Conservation (phyloP, 2,329 filamentous ascomycete genomes). For the Taxawa tesnikishii region DNA sequence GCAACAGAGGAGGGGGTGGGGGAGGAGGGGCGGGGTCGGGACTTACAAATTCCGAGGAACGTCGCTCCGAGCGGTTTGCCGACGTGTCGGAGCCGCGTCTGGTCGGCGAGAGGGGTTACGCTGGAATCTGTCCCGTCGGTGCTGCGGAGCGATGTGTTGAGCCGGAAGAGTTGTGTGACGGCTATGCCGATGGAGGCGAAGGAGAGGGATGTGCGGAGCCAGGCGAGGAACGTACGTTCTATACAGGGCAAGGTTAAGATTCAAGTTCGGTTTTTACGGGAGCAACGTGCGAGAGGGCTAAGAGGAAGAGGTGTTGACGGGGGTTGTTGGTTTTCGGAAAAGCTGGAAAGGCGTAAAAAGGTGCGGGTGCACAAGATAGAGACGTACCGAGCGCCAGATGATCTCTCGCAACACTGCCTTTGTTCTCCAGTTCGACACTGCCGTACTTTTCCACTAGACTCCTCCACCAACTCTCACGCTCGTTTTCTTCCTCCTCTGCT, state of each 20-base stretch:
- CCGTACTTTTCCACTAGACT: constrained; percentile 46
- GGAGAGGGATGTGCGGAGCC: constrained; percentile 69
- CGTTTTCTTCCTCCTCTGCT: constrained; percentile 12
- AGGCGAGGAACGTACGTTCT: constrained; percentile 79
- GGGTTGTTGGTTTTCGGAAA: background rate
- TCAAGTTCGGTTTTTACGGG: no score
- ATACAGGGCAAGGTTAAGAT: constrained; percentile 8
- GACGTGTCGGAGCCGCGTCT: constrained; percentile 41
- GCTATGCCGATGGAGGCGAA: constrained; percentile 77
- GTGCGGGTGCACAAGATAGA: background rate
- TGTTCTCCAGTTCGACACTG: constrained; percentile 69
- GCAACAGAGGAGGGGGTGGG: background rate
- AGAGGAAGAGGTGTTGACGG: no score
- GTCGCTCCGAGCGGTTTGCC: constrained; percentile 66
- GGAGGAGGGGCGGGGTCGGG: background rate
- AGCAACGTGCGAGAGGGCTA: no score
- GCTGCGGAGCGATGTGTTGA: constrained; percentile 45
- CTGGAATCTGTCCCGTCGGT: constrained; percentile 15
- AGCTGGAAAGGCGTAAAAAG: background rate
- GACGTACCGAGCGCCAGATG: constrained; percentile 62
- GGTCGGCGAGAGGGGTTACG: constrained; percentile 10
- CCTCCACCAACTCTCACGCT: constrained; percentile 38
- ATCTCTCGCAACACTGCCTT: constrained; percentile 71
- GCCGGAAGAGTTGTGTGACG: constrained; percentile 72
- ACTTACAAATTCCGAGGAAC: constrained; percentile 52